Evolutionary conservation across 495 filamentous ascomycete species (phyloP).

Genomic region (Hyaloscypha bicolor): DNA sequence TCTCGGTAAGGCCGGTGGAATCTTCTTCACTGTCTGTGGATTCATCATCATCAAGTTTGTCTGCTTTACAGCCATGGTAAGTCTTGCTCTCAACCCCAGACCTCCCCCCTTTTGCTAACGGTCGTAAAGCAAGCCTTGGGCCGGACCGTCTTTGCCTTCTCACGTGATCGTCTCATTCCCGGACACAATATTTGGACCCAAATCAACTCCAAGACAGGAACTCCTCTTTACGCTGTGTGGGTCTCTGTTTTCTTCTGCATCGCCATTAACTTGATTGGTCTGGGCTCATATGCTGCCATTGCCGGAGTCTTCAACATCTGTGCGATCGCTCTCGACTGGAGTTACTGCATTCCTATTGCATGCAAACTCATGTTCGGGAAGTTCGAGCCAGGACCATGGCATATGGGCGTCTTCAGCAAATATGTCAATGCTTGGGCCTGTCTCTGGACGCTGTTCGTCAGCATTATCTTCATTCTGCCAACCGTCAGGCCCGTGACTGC

Average conservation of each 20-base stretch:
- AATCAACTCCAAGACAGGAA: constrained; percentile 54
- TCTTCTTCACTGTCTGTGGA: constrained; percentile 62
- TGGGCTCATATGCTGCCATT: constrained; percentile 63
- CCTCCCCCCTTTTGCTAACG: neutral
- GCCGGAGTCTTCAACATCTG: constrained; percentile 64
- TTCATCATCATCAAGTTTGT: constrained; percentile 62
- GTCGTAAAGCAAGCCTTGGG: constrained; percentile 51
- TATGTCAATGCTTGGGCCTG: constrained; percentile 56
- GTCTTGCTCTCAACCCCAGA: neutral
- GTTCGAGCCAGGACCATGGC: constrained; percentile 63
- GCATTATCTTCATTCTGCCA: constrained; percentile 63
- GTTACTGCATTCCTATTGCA: constrained; percentile 62
- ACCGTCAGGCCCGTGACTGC: constrained; percentile 54
- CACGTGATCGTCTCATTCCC: constrained; percentile 61
- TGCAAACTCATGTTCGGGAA: constrained; percentile 60
- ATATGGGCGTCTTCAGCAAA: constrained; percentile 51
- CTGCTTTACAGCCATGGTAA: constrained; percentile 57
- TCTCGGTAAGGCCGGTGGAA: constrained; percentile 58
- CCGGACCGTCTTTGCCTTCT: constrained; percentile 64
- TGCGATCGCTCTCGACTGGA: constrained; percentile 65
- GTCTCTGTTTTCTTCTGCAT: constrained; percentile 58
- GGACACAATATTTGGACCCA: constrained; percentile 56
- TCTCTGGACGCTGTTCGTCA: constrained; percentile 62
- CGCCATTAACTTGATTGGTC: constrained; percentile 63
- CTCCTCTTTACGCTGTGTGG: constrained; percentile 64